Percentiles rank a stretch among this genome's conserved stretches.
phyloP scores from a whole-genome alignment of 78 protist species.

The Capsaspora owczarzaki region DNA sequence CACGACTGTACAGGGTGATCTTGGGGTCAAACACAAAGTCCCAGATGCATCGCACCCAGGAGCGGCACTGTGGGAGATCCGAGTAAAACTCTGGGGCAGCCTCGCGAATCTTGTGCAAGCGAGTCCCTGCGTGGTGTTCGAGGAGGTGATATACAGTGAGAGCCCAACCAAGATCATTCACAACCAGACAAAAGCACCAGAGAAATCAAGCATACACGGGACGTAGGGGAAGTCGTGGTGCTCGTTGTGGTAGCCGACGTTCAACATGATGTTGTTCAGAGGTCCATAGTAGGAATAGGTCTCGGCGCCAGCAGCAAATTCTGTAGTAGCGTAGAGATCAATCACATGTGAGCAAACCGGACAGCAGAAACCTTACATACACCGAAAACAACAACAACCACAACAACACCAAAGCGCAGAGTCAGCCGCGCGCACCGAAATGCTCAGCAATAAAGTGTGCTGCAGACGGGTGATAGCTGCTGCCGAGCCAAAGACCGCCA shows the following conservation, averaged over 20 bases:
- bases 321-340: too few species aligned
- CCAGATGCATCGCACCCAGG: slow-evolving; percentile 8
- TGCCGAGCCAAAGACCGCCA: slow-evolving; percentile 46
- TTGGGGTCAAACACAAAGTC: slow-evolving; percentile 10
- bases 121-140: too few species aligned
- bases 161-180: too few species aligned
- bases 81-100: slow-evolving; percentile 60
- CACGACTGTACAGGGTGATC: slow-evolving; percentile 10
- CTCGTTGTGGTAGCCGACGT: slow-evolving; percentile 89
- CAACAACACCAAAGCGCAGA: too few species aligned
- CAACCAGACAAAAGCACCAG: too few species aligned
- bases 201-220: too few species aligned
- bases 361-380: too few species aligned
- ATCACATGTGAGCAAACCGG: neutral
- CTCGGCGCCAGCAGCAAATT: slow-evolving; percentile 69
- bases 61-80: neutral
- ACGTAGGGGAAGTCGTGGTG: slow-evolving; percentile 88
- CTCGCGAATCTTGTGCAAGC: slow-evolving; percentile 10
- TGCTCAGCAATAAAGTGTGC: slow-evolving; percentile 88
- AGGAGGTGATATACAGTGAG: too few species aligned
- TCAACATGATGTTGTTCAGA: slow-evolving; percentile 56
- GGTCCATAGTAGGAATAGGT: slow-evolving; percentile 85
- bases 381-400: too few species aligned
- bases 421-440: neutral
- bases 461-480: slow-evolving; percentile 66